Evolutionary conservation across 1,284 basidiomycete species (phyloP), one percentile per base, ranked within the genome.

Genomic region (Malassezia pachydermatis): DNA sequence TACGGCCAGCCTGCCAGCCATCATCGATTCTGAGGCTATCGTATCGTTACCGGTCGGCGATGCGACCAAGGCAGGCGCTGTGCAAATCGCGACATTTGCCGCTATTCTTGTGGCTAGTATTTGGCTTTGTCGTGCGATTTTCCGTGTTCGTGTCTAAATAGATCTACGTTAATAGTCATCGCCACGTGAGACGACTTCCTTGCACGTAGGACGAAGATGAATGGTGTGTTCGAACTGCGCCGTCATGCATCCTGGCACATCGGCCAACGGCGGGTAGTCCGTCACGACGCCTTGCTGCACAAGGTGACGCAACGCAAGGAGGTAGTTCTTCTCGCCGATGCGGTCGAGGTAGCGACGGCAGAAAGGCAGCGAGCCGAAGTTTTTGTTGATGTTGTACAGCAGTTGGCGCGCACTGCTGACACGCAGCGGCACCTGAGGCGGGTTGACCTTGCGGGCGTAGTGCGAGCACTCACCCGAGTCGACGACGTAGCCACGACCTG

Each of bases 341-440:
- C 68, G 54, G 45, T 71, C 94, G 27, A 98, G 79, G 73, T 98
- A 98, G 49, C 94, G 78, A 55, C 92, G 78, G 73, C 92, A 98
- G 76, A 88, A 99, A 4, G 94, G 92, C 48, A 99, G 75, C 3
- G 89, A 90, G 37, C 88, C 90, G 73, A 98, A 99, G 73, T 88
- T 83, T 73, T 82, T 85, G 70, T 88, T 84, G 75, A 99, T 96
- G 4, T 82, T 81, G 61, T 83, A 84, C 27, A 98, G 77, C 35
- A 99, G 73, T 4, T 83, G 79, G 72, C 88, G 90, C 0, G 90
- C 88, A 20, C 84, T 82, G 39, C 82, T 83, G 60, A 70, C 58
- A 23, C 67, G 59, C 44, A 92, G 76, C 55, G 88, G 88, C 63
- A 41, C 47, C 10, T 44, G 49, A 36, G 84, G 82, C 2, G 82